phyloP scores from a whole-genome alignment of 2,329 filamentous ascomycete species.

The Dactylellina sp. region DNA sequence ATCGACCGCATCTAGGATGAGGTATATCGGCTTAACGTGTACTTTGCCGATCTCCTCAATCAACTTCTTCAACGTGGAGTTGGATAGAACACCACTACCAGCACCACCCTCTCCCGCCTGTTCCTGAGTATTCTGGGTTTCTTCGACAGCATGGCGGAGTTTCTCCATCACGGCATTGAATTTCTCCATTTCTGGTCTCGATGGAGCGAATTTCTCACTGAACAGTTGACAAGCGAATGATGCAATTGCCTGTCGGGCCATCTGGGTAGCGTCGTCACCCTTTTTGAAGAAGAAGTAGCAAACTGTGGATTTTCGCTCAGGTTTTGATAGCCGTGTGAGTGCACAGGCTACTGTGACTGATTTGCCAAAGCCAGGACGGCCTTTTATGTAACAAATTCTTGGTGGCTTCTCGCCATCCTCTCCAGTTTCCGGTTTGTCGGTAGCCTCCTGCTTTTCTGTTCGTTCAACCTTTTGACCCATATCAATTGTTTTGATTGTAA shows the following conservation, averaged over 20 bases:
- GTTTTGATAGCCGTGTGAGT: constrained; percentile 34
- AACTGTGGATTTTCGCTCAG: constrained; percentile 41
- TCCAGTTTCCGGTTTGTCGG: background rate
- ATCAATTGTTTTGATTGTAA: background rate
- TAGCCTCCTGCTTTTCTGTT: background rate
- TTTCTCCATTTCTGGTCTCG: constrained; percentile 44
- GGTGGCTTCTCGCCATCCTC: constrained; percentile 37
- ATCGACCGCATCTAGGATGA: constrained; percentile 46
- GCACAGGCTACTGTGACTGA: constrained; percentile 53
- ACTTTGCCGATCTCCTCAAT: constrained; percentile 32
- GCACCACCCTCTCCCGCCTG: constrained; percentile 12
- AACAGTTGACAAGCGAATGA: constrained; percentile 41
- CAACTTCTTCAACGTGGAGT: constrained; percentile 27
- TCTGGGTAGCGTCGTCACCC: constrained; percentile 50
- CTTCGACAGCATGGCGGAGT: constrained; percentile 20
- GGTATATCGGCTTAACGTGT: constrained; percentile 43
- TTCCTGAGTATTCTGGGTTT: background rate
- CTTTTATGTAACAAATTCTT: constrained; percentile 52
- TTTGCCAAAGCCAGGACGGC: constrained; percentile 47
- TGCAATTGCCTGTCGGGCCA: constrained; percentile 20
- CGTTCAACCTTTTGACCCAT: constrained; percentile 14
- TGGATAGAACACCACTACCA: constrained; percentile 25
- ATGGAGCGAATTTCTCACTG: constrained; percentile 40
- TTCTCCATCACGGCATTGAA: constrained; percentile 35
- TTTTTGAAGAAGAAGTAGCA: constrained; percentile 55